Evolutionary conservation across 106 monocot genomes (phyloP).

Genomic region (Apostasia ramifera): DNA sequence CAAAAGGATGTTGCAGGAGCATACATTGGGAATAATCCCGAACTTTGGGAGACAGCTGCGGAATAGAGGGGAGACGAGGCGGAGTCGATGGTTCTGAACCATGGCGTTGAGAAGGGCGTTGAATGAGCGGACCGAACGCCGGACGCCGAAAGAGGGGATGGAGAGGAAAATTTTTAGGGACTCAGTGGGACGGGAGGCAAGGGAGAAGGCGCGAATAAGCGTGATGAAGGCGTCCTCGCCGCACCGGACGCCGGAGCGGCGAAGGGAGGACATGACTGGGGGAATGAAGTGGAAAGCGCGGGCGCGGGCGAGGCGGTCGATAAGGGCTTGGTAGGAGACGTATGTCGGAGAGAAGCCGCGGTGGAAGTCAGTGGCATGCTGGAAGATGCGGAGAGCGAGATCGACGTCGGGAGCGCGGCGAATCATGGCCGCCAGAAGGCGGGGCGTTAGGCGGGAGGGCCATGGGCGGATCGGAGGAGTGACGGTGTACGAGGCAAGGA

Average conservation of each 20-base stretch:
- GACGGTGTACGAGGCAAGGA: conserved; percentile 39
- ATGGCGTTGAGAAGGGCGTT: conserved; percentile 82
- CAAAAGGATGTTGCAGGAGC: conserved; percentile 62
- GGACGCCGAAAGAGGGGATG: conserved; percentile 37
- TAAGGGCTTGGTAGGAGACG: conserved; percentile 18
- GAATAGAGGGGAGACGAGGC: conserved; percentile 55
- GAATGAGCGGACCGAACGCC: conserved; percentile 59
- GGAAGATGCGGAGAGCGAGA: conserved; percentile 46
- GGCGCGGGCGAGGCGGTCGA: conserved; percentile 36
- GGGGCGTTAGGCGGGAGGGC: conserved; percentile 45
- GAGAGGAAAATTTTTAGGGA: conserved; percentile 45
- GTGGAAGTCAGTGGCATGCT: conserved; percentile 44
- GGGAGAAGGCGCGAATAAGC: conserved; percentile 51
- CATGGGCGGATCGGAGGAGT: conserved; percentile 71
- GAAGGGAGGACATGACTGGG: conserved; percentile 27
- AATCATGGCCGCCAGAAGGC: conserved; percentile 49
- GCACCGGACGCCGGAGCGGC: conserved; percentile 25
- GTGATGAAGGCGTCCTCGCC: conserved; percentile 48
- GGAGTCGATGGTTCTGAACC: conserved; percentile 44
- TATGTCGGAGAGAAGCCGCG: conserved; percentile 32
- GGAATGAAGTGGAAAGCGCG: conserved; percentile 37
- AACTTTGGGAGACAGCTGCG: conserved; percentile 30
- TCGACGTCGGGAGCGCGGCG: conserved; percentile 29
- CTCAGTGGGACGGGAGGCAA: conserved; percentile 32
- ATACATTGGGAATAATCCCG: conserved; percentile 58